Conservation (phyloP, 352 stramenopile genomes). For the Phytophthora sansomeana region DNA sequence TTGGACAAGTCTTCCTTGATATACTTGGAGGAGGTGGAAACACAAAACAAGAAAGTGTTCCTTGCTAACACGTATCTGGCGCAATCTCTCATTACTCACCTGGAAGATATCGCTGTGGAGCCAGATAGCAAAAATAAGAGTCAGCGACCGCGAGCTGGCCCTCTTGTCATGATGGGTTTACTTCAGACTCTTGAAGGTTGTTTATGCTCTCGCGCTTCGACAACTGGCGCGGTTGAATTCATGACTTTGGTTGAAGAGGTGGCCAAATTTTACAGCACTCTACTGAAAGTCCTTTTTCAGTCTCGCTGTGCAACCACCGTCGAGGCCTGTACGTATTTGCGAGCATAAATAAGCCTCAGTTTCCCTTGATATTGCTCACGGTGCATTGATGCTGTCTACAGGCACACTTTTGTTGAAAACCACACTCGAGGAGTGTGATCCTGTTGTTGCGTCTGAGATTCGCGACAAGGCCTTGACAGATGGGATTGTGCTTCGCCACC, state of each 20-base stretch:
- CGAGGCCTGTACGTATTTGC: conserved; percentile 69
- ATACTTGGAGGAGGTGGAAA: conserved; percentile 75
- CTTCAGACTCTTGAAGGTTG: conserved; percentile 92
- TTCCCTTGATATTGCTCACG: not conserved
- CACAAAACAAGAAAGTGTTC: conserved; percentile 80
- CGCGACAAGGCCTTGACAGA: conserved; percentile 93
- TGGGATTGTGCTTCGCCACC: conserved; percentile 93
- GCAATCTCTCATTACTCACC: conserved; percentile 64
- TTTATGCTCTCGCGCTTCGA: conserved; percentile 90
- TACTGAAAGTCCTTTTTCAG: conserved; percentile 91
- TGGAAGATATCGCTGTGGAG: conserved; percentile 70
- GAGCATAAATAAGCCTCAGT: not conserved
- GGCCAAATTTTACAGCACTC: conserved; percentile 79
- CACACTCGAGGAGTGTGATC: conserved; percentile 90
- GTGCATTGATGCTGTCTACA: conserved; percentile 21
- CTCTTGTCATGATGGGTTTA: conserved; percentile 92
- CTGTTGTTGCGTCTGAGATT: conserved; percentile 82
- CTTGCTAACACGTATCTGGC: conserved; percentile 77
- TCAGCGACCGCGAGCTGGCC: conserved; percentile 37
- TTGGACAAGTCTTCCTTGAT: conserved; percentile 58
- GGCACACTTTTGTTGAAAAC: conserved; percentile 93
- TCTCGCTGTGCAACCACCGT: conserved; percentile 89
- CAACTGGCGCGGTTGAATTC: conserved; percentile 81
- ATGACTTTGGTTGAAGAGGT: conserved; percentile 65
- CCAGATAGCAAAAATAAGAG: conserved; percentile 25